These are phyloP conservation scores for Pecoramyces ruminantium DNA, from an alignment of 192 early-diverging fungal genomes.

Conservation along the genomic window DNA sequence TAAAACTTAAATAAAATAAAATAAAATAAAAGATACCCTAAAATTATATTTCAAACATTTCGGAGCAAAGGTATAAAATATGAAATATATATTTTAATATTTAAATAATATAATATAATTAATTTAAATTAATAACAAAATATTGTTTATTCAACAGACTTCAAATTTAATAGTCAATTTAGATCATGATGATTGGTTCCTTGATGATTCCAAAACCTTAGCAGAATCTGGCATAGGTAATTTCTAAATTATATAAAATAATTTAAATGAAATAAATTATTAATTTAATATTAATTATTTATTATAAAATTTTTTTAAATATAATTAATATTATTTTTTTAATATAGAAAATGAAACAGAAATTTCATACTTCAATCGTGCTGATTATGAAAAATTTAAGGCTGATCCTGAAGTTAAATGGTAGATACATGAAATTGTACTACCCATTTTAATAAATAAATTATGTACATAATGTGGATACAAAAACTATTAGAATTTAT, in stretches of 20 bases:
- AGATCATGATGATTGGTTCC: conserved; percentile 48
- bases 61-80: conserved; percentile 40
- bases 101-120: too few species aligned
- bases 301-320: too few species aligned
- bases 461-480: too few species aligned
- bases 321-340: conserved; percentile 5
- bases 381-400: conserved; percentile 52
- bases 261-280: too few species aligned
- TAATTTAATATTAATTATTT: too few species aligned
- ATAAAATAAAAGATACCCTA: conserved; percentile 47
- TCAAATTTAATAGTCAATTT: conserved; percentile 77
- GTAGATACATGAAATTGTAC: conserved; percentile 10
- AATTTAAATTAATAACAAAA: too few species aligned
- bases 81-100: too few species aligned
- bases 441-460: not conserved
- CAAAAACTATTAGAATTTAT: too few species aligned
- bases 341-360: conserved; percentile 64
- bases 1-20: too few species aligned
- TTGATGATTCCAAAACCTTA: conserved; percentile 31
- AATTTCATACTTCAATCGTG: conserved; percentile 60
- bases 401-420: conserved; percentile 65
- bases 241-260: not conserved
- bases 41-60: conserved; percentile 59
- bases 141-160: too few species aligned
- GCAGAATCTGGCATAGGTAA: conserved; percentile 42